Evolutionary conservation across 1,139 yeast genomes (phyloP), one percentile per base, ranked within the genome.

Genomic region (Geotrichum candidum): DNA sequence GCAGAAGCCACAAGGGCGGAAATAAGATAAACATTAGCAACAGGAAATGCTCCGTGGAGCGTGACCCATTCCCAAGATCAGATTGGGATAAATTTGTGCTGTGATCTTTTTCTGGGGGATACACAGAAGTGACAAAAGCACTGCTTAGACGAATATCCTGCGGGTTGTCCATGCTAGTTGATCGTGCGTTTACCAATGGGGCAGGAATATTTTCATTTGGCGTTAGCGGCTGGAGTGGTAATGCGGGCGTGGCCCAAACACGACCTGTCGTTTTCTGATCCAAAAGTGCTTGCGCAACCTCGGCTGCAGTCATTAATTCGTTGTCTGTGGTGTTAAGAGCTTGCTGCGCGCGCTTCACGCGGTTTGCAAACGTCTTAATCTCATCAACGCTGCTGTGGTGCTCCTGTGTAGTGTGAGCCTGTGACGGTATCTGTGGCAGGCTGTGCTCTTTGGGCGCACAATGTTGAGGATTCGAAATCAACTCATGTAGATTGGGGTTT

Each of bases 1-100:
- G 48, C 15, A 63, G 55, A 1, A 63, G 58, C 65, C 65, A 63
- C 33, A 63, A 46, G n/a, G 62, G 59, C 25, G 65, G 65, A 33
- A 63, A 63, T 4, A 63, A 18, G 1, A 54, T 45, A 51, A 60
- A 63, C 5, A 35, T 33, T 46, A 38, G n/a, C 13, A 63, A 46
- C 46, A 63, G 51, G 31, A 58, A 60, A n/a, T 48, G 15, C 52
- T 60, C 65, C 48, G 33, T 50, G n/a, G 31, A 45, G 11, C 27
- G 22, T n/a, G 45, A 48, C 50, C 27, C 58, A 33, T 48, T 33
- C 10, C 2, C 33, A 18, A 33, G 15, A 23, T 15, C n/a, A 25
- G 3, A 15, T 15, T 7, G 38, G 45, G 15, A 13, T 27, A 18
- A 35, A 15, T n/a, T 38, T 6, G 29, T 3, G 29, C 33, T 53